A percentile compares a stretch with the other conserved stretches of the same genome.
These are phyloP conservation scores for Yamadazyma akitaensis DNA, from an alignment of 805 yeast species.

Conservation along the genomic window DNA sequence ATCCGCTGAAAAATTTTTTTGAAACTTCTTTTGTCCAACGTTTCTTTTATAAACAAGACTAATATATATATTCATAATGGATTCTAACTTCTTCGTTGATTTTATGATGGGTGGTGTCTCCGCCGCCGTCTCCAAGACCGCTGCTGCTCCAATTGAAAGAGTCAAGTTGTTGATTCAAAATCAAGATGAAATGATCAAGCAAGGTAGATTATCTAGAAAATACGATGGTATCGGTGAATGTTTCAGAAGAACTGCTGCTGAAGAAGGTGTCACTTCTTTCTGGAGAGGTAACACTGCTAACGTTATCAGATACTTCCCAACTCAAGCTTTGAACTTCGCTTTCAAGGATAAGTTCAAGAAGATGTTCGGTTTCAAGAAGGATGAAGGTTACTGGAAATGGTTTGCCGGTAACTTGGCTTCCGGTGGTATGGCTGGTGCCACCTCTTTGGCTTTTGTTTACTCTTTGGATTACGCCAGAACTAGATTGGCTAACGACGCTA, in stretches of 20 bases:
- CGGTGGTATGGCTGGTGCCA: slow-evolving; percentile 98
- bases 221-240: slow-evolving; percentile 92
- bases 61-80: slow-evolving; percentile 13
- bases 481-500: slow-evolving; percentile 97
- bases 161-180: slow-evolving; percentile 94
- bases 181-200: slow-evolving; percentile 98
- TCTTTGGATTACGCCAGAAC: slow-evolving; percentile 98
- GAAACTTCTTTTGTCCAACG: slow-evolving; percentile 2
- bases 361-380: slow-evolving; percentile 96
- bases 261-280: slow-evolving; percentile 90
- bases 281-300: slow-evolving; percentile 99
- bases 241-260: slow-evolving; percentile 91
- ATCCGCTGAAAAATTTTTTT: slow-evolving; percentile 14
- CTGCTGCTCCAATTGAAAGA: slow-evolving; percentile 97
- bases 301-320: slow-evolving; percentile 98
- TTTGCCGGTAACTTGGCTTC: slow-evolving; percentile 98
- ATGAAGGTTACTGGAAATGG: slow-evolving; percentile 89
- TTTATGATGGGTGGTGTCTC: slow-evolving; percentile 92
- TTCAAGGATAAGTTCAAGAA: slow-evolving; percentile 97
- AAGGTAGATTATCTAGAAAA: slow-evolving; percentile 84
- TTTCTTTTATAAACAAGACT: slow-evolving; percentile 7
- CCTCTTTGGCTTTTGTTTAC: slow-evolving; percentile 89
- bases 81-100: slow-evolving; percentile 15
- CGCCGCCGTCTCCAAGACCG: slow-evolving; percentile 98
- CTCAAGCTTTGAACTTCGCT: slow-evolving; percentile 97